A percentile compares a stretch with the other conserved stretches of the same genome.
phyloP scores from a whole-genome alignment of 179 eudicot genomes.

The Actinidia arguta region DNA sequence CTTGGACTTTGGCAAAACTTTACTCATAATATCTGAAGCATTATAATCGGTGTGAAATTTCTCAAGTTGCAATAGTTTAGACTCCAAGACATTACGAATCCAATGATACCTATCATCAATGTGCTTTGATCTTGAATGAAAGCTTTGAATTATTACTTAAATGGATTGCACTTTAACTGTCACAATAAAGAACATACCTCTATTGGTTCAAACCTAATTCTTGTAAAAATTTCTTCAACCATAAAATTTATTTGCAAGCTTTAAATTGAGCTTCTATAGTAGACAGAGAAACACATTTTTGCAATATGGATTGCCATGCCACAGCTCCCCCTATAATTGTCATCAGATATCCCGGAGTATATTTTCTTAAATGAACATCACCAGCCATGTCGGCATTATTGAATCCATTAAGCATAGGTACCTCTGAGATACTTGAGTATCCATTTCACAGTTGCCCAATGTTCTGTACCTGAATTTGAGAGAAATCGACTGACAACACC shows the following conservation, averaged over 20 bases:
- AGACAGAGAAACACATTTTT: not conserved
- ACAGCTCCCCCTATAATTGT: conserved; percentile 8
- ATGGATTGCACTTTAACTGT: not conserved
- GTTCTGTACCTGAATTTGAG: not conserved
- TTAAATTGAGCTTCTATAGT: not conserved
- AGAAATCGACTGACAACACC: not conserved
- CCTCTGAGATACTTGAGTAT: not conserved
- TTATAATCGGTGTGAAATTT: not conserved
- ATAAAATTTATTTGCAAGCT: not conserved
- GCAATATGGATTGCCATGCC: not conserved
- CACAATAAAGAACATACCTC: not conserved
- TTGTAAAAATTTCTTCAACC: not conserved
- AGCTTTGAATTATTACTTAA: not conserved
- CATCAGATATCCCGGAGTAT: not conserved
- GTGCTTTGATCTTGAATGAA: not conserved
- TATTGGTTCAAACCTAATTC: not conserved
- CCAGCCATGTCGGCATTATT: not conserved
- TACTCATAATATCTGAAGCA: not conserved
- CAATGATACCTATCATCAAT: not conserved
- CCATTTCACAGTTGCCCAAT: not conserved
- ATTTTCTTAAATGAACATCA: not conserved
- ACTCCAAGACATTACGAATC: not conserved
- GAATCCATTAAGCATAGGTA: not conserved
- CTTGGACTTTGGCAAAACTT: not conserved
- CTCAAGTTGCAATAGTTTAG: not conserved